A percentile compares a stretch with the other conserved stretches of the same genome.
These are phyloP conservation scores for Neurospora hispaniola DNA, from an alignment of 495 filamentous ascomycete species.

Conservation along the genomic window DNA sequence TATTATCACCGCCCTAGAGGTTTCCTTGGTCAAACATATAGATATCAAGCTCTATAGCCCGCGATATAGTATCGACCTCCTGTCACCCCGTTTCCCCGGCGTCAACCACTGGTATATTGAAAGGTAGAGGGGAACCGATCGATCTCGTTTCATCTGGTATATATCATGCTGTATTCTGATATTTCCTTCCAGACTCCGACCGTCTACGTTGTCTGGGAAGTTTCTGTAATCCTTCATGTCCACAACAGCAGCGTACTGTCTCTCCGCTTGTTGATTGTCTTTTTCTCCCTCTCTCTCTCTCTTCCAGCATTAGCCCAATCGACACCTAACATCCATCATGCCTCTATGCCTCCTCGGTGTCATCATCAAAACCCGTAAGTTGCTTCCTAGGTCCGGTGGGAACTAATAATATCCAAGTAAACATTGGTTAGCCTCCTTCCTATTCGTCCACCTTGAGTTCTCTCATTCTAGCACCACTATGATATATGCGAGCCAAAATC, in stretches of 20 bases:
- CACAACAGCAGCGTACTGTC: not conserved
- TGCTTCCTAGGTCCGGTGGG: constrained; percentile 62
- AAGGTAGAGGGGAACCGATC: not conserved
- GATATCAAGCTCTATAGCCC: not conserved
- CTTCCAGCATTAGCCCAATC: not conserved
- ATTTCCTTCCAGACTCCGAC: not conserved
- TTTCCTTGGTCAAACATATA: not conserved
- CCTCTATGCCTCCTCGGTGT: constrained; percentile 11
- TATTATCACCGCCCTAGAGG: not conserved
- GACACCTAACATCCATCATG: not conserved
- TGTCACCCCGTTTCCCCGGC: not conserved
- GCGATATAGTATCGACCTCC: not conserved
- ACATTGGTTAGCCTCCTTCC: no score
- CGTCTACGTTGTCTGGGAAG: not conserved
- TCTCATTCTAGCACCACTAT: no score
- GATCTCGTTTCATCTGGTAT: not conserved
- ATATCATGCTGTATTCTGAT: not conserved
- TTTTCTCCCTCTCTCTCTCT: not conserved
- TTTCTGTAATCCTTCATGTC: not conserved
- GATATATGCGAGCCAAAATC: no score
- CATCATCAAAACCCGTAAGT: constrained; percentile 69
- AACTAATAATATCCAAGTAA: constrained; percentile 20
- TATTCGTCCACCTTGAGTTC: no score
- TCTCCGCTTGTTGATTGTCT: not conserved
- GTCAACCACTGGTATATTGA: not conserved